These are phyloP conservation scores for Eutypa lata DNA, from an alignment of 2,329 filamentous ascomycete genomes.

Conservation along the genomic window DNA sequence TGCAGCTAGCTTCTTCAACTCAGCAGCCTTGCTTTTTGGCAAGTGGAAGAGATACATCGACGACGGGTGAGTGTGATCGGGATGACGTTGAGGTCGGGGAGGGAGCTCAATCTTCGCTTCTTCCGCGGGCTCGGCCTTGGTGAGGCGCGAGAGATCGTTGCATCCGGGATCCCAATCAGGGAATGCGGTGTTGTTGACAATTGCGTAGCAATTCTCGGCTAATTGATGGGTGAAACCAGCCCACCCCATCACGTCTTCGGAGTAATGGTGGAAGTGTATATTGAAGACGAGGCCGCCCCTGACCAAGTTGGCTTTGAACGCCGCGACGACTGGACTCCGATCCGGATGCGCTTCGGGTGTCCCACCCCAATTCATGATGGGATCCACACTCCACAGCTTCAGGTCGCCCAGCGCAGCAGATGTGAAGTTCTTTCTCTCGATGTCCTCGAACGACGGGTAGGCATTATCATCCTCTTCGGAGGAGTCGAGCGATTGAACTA, in stretches of 20 bases:
- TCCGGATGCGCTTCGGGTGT: conserved; percentile 34
- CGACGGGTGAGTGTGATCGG: conserved; percentile 14
- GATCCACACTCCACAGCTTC: conserved; percentile 29
- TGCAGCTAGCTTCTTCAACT: conserved; percentile 34
- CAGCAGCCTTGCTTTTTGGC: conserved; percentile 38
- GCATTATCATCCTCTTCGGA: conserved; percentile 23
- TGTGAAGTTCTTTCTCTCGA: conserved; percentile 32
- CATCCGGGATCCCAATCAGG: conserved; percentile 32
- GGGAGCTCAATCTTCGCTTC: conserved; percentile 27
- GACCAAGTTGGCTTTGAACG: conserved; percentile 40
- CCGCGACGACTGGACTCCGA: conserved; percentile 28
- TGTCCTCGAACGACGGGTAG: conserved; percentile 36
- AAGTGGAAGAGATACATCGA: conserved; percentile 38
- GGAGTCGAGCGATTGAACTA: conserved; percentile 34
- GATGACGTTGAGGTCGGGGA: conserved; percentile 21
- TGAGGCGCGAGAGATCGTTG: conserved; percentile 31
- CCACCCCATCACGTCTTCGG: conserved; percentile 41
- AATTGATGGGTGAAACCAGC: conserved; percentile 33
- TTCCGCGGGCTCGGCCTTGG: conserved; percentile 20
- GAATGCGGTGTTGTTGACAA: conserved; percentile 21
- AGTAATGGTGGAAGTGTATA: conserved; percentile 39
- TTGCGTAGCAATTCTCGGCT: conserved; percentile 38
- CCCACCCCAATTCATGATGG: conserved; percentile 39
- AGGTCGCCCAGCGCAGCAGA: conserved; percentile 29
- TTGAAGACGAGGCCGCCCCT: conserved; percentile 37